Conservation (phyloP, 2,329 filamentous ascomycete species). For the Tolypocladium amazonense region DNA sequence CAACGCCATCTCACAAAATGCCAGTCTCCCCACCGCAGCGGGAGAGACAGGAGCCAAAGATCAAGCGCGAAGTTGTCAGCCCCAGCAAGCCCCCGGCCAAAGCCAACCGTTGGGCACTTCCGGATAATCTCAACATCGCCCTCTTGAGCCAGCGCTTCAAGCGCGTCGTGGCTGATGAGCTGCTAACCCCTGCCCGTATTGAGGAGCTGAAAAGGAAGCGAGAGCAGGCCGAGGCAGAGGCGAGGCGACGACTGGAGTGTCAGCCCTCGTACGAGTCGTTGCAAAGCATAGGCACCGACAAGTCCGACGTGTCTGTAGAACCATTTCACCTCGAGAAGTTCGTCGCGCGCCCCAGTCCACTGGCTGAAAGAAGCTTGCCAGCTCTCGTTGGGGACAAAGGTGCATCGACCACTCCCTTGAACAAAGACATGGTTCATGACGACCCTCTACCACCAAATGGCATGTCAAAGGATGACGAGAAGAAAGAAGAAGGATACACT, state of each 20-base stretch:
- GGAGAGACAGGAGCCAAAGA: neutral
- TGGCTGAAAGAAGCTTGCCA: slow-evolving; percentile 12
- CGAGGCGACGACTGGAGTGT: slow-evolving; percentile 7
- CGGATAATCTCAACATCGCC: slow-evolving; percentile 46
- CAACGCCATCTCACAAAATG: neutral
- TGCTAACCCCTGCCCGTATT: slow-evolving; percentile 42
- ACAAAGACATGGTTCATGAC: slow-evolving; percentile 12
- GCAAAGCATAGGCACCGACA: slow-evolving; percentile 11
- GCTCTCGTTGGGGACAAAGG: neutral
- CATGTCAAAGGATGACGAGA: slow-evolving; percentile 1
- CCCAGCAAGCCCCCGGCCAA: slow-evolving; percentile 4
- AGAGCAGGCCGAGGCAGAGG: slow-evolving; percentile 13
- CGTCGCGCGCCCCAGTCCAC: slow-evolving; percentile 27
- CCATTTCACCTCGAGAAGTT: slow-evolving; percentile 40
- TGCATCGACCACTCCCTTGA: slow-evolving; percentile 1
- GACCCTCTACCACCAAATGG: slow-evolving; percentile 10
- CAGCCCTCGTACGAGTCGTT: slow-evolving; percentile 13
- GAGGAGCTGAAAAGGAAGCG: slow-evolving; percentile 31
- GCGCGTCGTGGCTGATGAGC: slow-evolving; percentile 47
- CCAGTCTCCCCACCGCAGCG: neutral
- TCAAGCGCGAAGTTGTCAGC: neutral
- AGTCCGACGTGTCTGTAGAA: slow-evolving; percentile 29
- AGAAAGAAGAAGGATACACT: neutral
- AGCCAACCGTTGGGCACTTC: slow-evolving; percentile 38
- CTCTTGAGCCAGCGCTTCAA: slow-evolving; percentile 44